Evolutionary conservation across 345 rosid species (phyloP).

Genomic region (rapeseed (Brassica napus)): DNA sequence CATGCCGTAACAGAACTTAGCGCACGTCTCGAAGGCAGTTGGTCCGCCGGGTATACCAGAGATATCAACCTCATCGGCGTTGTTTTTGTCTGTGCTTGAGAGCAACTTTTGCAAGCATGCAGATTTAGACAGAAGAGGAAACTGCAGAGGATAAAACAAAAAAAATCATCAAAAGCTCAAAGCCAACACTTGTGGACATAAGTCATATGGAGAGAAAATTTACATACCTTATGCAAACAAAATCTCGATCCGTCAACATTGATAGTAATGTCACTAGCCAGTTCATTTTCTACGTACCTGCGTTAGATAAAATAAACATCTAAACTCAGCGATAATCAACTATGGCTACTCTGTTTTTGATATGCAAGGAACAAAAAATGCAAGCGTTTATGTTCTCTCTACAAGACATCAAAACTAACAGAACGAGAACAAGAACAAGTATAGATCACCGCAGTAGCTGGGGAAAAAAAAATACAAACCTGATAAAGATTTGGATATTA

Average conservation of each 20-base stretch:
- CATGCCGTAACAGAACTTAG: constrained; percentile 87
- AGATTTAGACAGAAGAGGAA: constrained; percentile 84
- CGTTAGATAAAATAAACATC: background rate
- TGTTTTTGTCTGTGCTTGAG: constrained; percentile 48
- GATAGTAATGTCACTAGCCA: constrained; percentile 67
- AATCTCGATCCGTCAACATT: constrained; percentile 62
- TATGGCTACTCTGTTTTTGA: constrained; percentile 11
- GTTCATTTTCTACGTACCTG: constrained; percentile 76
- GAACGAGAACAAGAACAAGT: background rate
- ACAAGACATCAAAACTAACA: background rate
- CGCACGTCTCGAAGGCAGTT: constrained; percentile 79
- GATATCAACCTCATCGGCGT: constrained; percentile 53
- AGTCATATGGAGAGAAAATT: background rate
- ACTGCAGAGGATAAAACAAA: constrained; percentile 45
- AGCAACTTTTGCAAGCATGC: constrained; percentile 64
- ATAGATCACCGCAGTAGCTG: background rate
- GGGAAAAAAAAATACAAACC: background rate
- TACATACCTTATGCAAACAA: constrained; percentile 77
- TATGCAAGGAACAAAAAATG: background rate
- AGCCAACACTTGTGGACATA: background rate
- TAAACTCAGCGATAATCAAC: background rate
- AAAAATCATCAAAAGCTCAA: constrained; percentile 17
- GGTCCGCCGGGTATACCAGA: constrained; percentile 80
- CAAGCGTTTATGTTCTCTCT: background rate
- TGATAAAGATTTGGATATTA: constrained; percentile 20